Evolutionary conservation across 768 basidiomycete genomes (phyloP).

Genomic region (Lactarius pseudohatsudake): DNA sequence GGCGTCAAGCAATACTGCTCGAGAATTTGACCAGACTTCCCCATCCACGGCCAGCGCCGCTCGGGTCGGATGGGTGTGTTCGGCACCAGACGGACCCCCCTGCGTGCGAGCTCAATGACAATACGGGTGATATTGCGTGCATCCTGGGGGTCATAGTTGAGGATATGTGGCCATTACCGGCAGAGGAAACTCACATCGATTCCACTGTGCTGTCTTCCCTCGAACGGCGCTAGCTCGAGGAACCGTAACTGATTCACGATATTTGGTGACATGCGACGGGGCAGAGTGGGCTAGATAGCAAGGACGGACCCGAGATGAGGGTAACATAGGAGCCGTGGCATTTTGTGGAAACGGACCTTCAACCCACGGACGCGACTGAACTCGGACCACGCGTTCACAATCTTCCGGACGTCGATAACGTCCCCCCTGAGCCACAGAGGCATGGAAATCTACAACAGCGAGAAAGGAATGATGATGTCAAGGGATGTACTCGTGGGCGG

Average conservation of each 20-base stretch:
- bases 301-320: conserved; percentile 12
- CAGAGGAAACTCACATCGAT: conserved; percentile 69
- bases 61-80: conserved; percentile 69
- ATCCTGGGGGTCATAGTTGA: conserved; percentile 53
- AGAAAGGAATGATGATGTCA: conserved; percentile 6
- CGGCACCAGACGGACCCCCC: conserved; percentile 64
- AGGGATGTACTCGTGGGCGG: conserved; percentile 19
- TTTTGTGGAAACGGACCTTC: conserved; percentile 15
- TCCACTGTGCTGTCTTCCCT: conserved; percentile 85
- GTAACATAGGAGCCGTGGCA: conserved; percentile 4
- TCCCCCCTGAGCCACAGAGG: conserved; percentile 75
- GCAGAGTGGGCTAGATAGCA: conserved; percentile 27
- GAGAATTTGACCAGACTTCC: conserved; percentile 64
- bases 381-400: conserved; percentile 49
- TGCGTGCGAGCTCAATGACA: conserved; percentile 70
- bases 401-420: conserved; percentile 69
- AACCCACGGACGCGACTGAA: conserved; percentile 5
- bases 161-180: neutral
- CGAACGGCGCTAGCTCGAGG: conserved; percentile 72
- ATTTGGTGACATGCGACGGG: conserved; percentile 47
- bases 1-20: conserved; percentile 39
- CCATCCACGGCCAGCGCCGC: conserved; percentile 86
- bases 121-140: conserved; percentile 86
- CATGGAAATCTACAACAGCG: conserved; percentile 51
- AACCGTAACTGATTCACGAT: conserved; percentile 72